Conservation (phyloP, 2,329 filamentous ascomycete genomes). For the Arthroderma sp. region DNA sequence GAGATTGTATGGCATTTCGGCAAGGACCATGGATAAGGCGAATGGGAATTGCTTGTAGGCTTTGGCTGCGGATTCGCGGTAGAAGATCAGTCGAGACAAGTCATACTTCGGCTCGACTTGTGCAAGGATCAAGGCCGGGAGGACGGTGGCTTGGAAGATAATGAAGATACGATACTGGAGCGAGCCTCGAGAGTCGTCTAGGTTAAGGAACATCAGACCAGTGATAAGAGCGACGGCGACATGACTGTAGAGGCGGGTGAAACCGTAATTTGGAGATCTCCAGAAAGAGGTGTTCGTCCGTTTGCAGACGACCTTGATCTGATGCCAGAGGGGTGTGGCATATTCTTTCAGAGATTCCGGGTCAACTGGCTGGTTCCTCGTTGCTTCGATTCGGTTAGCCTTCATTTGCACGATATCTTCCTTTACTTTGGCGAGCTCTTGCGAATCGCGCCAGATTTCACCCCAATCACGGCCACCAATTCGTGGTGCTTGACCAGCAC, state of each 20-base stretch:
- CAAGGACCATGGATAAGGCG: slow-evolving; percentile 61
- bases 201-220: slow-evolving; percentile 64
- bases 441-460: slow-evolving; percentile 41
- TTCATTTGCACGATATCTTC: slow-evolving; percentile 54
- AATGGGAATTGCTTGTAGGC: slow-evolving; percentile 77
- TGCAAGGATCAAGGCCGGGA: slow-evolving; percentile 69
- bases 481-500: slow-evolving; percentile 55
- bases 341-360: slow-evolving; percentile 56
- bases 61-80: slow-evolving; percentile 73
- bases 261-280: slow-evolving; percentile 78
- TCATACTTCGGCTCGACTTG: slow-evolving; percentile 80
- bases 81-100: slow-evolving; percentile 66
- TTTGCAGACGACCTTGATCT: slow-evolving; percentile 60
- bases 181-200: slow-evolving; percentile 61
- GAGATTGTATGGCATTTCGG: slow-evolving; percentile 72
- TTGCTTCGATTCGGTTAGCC: slow-evolving; percentile 41
- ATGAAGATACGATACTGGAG: slow-evolving; percentile 80
- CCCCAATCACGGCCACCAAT: slow-evolving; percentile 52
- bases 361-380: slow-evolving; percentile 25
- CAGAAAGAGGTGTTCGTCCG: slow-evolving; percentile 70
- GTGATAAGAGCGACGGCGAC: slow-evolving; percentile 64
- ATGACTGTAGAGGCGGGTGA: slow-evolving; percentile 77
- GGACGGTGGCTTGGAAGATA: slow-evolving; percentile 73
- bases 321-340: slow-evolving; percentile 65
- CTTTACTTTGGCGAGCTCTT: slow-evolving; percentile 40